These are phyloP conservation scores for Nakazawaea populi DNA, from an alignment of 805 yeast genomes.

Conservation along the genomic window DNA sequence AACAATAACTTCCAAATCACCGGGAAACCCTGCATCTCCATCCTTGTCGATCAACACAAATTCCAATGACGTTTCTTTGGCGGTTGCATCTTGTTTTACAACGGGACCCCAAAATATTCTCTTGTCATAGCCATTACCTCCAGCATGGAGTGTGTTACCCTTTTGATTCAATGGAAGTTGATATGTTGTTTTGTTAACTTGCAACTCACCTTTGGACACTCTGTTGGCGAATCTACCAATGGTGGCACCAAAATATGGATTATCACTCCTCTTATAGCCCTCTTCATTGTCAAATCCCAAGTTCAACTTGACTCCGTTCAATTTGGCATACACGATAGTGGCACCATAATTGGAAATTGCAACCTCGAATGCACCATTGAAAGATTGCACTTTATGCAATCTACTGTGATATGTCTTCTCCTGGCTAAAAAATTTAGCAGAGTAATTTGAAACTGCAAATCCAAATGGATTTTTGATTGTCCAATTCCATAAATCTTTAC, in stretches of 20 bases:
- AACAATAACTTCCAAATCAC: slow-evolving; percentile 40
- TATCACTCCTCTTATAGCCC: slow-evolving; percentile 22
- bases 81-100: slow-evolving; percentile 27
- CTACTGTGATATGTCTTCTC: slow-evolving; percentile 25
- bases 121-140: slow-evolving; percentile 45
- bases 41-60: slow-evolving; percentile 39
- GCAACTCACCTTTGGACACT: slow-evolving; percentile 36
- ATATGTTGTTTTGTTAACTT: slow-evolving; percentile 33
- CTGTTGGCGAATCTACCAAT: slow-evolving; percentile 65
- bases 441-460: slow-evolving; percentile 30
- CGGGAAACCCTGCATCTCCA: slow-evolving; percentile 56
- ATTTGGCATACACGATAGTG: slow-evolving; percentile 35
- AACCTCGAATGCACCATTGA: slow-evolving; percentile 26
- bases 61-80: slow-evolving; percentile 26
- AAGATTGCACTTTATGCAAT: slow-evolving; percentile 22
- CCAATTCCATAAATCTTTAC: slow-evolving; percentile 77
- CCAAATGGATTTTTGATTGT: slow-evolving; percentile 64
- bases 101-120: slow-evolving; percentile 49
- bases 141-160: slow-evolving; percentile 47
- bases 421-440: slow-evolving; percentile 24
- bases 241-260: slow-evolving; percentile 58
- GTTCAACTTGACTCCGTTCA: slow-evolving; percentile 33
- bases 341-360: slow-evolving; percentile 47
- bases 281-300: slow-evolving; percentile 31
- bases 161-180: slow-evolving; percentile 37